Percentiles rank a stretch among this genome's conserved stretches.
phyloP scores from a whole-genome alignment of 345 rosid genomes.

The Camelina hispida region DNA sequence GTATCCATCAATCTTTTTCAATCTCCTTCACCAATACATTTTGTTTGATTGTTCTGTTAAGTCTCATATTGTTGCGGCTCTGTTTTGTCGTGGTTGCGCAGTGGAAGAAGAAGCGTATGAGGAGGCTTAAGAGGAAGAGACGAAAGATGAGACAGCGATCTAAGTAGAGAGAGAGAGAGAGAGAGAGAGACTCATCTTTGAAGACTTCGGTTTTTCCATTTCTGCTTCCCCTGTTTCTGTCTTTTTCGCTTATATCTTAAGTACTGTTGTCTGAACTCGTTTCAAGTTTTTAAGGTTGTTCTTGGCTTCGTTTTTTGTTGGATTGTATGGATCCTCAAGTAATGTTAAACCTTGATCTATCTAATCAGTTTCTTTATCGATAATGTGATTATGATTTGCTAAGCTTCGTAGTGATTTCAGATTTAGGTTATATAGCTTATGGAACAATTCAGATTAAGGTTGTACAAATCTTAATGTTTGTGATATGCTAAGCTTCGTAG shows the following conservation, averaged over 20 bases:
- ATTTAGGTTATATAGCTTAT: not conserved
- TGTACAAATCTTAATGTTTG: not conserved
- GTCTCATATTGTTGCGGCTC: not conserved
- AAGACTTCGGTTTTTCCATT: constrained; percentile 13
- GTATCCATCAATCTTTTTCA: constrained; percentile 32
- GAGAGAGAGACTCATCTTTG: constrained; percentile 1
- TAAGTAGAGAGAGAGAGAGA: constrained; percentile 53
- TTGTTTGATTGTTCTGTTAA: not conserved
- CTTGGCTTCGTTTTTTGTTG: constrained; percentile 23
- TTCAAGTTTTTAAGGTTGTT: constrained; percentile 19
- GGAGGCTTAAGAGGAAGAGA: constrained; percentile 99
- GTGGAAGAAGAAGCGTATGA: constrained; percentile 99
- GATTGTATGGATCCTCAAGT: constrained; percentile 34
- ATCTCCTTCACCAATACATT: not conserved
- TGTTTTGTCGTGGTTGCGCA: constrained; percentile 38
- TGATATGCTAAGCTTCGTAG: too few species aligned
- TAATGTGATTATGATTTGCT: not conserved
- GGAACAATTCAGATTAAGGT: not conserved
- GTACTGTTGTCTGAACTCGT: constrained; percentile 28
- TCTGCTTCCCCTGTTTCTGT: constrained; percentile 27
- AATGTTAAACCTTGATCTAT: constrained; percentile 15
- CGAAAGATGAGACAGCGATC: constrained; percentile 99
- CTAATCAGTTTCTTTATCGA: not conserved
- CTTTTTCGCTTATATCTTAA: not conserved
- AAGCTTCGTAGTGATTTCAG: not conserved